These are phyloP conservation scores for Perkinsus olseni DNA, from an alignment of 169 alveolate genomes.

Conservation along the genomic window DNA sequence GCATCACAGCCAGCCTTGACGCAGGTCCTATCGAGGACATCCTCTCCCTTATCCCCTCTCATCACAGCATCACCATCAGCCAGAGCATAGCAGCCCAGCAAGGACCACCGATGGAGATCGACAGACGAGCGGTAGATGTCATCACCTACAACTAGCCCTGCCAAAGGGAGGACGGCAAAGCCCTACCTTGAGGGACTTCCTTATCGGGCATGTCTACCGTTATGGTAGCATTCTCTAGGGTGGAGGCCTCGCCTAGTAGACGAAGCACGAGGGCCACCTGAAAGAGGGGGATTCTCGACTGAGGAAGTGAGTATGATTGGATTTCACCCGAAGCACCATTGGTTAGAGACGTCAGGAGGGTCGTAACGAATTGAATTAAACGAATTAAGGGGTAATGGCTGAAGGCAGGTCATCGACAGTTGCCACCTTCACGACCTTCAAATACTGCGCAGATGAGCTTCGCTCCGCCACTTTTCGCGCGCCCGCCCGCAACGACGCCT, in stretches of 20 bases:
- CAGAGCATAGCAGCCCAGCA: neutral
- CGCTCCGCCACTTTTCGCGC: neutral
- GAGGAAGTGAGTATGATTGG: too few relatives aligned
- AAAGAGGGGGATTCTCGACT: too few relatives aligned
- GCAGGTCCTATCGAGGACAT: neutral
- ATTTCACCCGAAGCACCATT: too few relatives aligned
- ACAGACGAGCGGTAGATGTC: neutral
- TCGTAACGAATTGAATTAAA: too few relatives aligned
- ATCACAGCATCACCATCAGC: neutral
- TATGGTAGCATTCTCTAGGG: too few relatives aligned
- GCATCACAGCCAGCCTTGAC: neutral
- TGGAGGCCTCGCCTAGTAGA: too few relatives aligned
- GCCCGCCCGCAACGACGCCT: neutral
- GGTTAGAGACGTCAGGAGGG: too few relatives aligned
- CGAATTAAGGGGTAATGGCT: neutral
- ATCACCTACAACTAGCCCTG: neutral
- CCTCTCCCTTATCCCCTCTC: neutral
- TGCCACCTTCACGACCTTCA: neutral
- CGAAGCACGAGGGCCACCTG: too few relatives aligned
- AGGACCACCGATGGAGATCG: neutral
- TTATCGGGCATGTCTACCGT: too few relatives aligned
- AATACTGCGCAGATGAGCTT: neutral
- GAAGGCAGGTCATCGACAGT: neutral
- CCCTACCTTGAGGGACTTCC: neutral
- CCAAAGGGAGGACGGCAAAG: neutral